Percentiles rank a stretch among this genome's conserved stretches.
Evolutionary conservation across 441 rosid species (phyloP).

Genomic region (Jatropha multifida): DNA sequence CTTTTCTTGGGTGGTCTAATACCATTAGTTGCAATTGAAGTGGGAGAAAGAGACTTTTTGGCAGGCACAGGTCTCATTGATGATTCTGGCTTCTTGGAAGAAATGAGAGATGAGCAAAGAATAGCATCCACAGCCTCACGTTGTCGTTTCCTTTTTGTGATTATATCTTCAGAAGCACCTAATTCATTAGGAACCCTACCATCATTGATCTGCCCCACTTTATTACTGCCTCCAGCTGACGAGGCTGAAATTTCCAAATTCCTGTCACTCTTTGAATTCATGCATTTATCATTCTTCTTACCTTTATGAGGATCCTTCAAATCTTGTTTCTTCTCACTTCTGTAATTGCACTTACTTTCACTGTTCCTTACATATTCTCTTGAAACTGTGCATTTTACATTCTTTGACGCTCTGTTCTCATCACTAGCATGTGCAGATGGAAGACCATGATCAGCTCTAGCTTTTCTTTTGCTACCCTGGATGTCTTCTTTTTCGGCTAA

Average conservation of each 20-base stretch:
- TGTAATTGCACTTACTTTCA: slow-evolving; percentile 37
- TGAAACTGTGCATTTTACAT: slow-evolving; percentile 21
- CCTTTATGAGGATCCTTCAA: slow-evolving; percentile 23
- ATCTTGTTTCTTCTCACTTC: slow-evolving; percentile 29
- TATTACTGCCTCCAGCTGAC: slow-evolving; percentile 32
- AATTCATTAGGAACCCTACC: slow-evolving; percentile 34
- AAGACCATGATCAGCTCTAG: slow-evolving; percentile 32
- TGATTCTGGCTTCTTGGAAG: slow-evolving; percentile 62
- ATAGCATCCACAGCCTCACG: slow-evolving; percentile 94
- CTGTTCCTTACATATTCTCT: slow-evolving; percentile 22
- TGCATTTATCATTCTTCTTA: slow-evolving; percentile 29
- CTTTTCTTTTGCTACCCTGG: slow-evolving; percentile 35
- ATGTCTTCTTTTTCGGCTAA: slow-evolving; percentile 33
- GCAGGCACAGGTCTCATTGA: slow-evolving; percentile 38
- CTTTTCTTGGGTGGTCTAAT: slow-evolving; percentile 60
- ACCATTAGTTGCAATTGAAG: slow-evolving; percentile 40
- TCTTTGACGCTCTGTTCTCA: slow-evolving; percentile 33
- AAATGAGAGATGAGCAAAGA: slow-evolving; percentile 75
- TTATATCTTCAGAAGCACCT: slow-evolving; percentile 47
- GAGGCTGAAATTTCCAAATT: slow-evolving; percentile 33
- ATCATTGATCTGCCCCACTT: slow-evolving; percentile 31
- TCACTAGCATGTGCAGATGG: slow-evolving; percentile 35
- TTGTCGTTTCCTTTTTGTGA: slow-evolving; percentile 69
- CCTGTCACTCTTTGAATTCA: slow-evolving; percentile 25
- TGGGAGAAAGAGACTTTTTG: slow-evolving; percentile 60